Base-by-base conservation (phyloP, 805 yeast genomes). In the Priceomyces carsonii region DNA sequence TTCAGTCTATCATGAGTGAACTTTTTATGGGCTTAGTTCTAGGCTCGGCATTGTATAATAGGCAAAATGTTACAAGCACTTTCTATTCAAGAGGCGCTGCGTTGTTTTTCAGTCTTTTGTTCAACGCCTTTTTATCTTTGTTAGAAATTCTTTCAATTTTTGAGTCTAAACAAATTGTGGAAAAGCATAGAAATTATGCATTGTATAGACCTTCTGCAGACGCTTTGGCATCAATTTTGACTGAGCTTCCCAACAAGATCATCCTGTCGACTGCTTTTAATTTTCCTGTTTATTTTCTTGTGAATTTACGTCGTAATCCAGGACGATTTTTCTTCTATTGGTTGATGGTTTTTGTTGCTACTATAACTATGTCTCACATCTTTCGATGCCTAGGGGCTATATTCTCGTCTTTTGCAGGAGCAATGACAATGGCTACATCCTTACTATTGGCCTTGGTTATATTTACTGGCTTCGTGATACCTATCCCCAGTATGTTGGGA, bases 141-240 rank as follows among this genome's bases (percentile, higher is more conserved):
- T 74, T 80, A 44, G 85, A 80, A 51, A 73, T 80, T 39, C 68
- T 80, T 49, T 57, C 73, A 7, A 61, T 80, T 36, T 81, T 77
- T 48, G 75, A 76, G 40, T 75, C 74, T 38, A 76, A 83, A 61
- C 78, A 82, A 18, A 77, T 85, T 43, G 71, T 82, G 17, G 75
- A 74, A 48, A 85, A 85, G 51, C 95, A 85, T 53, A 79, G 80
- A 49, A 71, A 73, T 32, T 85, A 81, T 47, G 79, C 87, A 0
- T 71, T 85, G 39, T 86, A 82, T 54, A 79, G 80, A 39, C 89
- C 90, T 3, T 72, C 87, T 10, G 79, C 86, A 3, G 91, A 84
- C 50, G 84, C 87, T 1, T 47, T 85, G 3, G 81, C 87, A 0
- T 65, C 78, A 4, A 66, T 79, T 29, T 39, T 82, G 3, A 71